Conservation (phyloP, 169 alveolate genomes). For the Babesia ovata region DNA sequence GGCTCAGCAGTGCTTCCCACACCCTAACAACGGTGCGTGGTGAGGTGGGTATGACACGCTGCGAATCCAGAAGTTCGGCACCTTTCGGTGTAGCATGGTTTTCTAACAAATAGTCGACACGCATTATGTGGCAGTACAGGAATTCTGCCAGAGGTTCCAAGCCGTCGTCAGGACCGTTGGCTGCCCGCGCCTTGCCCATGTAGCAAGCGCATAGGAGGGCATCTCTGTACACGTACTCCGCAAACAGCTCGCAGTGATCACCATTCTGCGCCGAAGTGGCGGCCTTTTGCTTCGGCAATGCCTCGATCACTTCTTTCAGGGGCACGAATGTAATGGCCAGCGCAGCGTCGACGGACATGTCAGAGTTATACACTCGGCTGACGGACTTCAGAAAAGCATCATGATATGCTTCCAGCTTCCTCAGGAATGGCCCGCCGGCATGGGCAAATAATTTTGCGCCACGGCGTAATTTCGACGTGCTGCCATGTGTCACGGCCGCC, state of each 20-base stretch:
- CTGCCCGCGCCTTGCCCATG: constrained; percentile 34
- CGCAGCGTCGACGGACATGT: constrained; percentile 8
- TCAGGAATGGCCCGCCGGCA: not conserved
- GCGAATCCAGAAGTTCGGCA: not conserved
- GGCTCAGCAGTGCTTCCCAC: constrained; percentile 68
- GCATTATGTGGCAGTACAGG: constrained; percentile 34
- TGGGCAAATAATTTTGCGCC: not conserved
- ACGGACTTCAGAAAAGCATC: constrained; percentile 8
- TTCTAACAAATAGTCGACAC: constrained; percentile 25
- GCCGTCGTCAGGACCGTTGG: not conserved
- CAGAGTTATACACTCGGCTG: constrained; percentile 3
- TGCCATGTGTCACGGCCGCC: not conserved
- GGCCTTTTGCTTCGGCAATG: not conserved
- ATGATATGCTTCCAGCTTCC: constrained; percentile 16
- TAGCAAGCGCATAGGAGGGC: constrained; percentile 16
- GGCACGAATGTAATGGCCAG: constrained; percentile 17
- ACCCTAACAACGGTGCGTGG: constrained; percentile 30
- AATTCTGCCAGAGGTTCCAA: constrained; percentile 23
- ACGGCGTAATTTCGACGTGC: not conserved
- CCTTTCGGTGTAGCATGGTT: not conserved
- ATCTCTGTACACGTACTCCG: constrained; percentile 3
- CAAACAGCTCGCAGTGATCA: not conserved
- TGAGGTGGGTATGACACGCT: not conserved
- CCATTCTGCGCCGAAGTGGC: not conserved
- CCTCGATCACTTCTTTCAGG: constrained; percentile 22